These are phyloP conservation scores for Mortierella sp. DNA, from an alignment of 371 early-diverging fungal species.

Conservation along the genomic window DNA sequence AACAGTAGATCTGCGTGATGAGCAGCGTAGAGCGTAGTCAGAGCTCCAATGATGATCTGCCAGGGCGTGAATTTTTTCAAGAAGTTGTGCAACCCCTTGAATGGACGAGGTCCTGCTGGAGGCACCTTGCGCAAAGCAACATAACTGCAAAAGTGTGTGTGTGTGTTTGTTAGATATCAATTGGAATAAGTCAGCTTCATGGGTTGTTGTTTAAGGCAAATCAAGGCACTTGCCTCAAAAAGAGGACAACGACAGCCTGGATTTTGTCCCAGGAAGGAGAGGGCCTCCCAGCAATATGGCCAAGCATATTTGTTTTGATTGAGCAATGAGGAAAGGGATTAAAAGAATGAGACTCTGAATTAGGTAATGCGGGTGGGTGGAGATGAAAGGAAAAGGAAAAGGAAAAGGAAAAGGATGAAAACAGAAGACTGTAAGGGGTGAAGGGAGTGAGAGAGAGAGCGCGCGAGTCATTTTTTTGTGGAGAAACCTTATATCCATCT, in stretches of 20 bases:
- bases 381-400: not conserved
- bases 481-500: not conserved
- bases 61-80: constrained; percentile 76
- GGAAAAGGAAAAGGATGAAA: not conserved
- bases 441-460: constrained; percentile 11
- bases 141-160: constrained; percentile 25
- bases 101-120: constrained; percentile 28
- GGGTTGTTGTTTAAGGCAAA: not conserved
- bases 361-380: not conserved
- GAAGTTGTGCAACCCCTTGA: constrained; percentile 36
- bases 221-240: constrained; percentile 65
- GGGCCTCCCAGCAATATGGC: constrained; percentile 93
- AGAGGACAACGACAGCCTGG: constrained; percentile 77
- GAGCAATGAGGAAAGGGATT: constrained; percentile 7
- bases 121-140: constrained; percentile 46
- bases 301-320: constrained; percentile 72
- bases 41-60: constrained; percentile 82
- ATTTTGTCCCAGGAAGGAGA: constrained; percentile 90
- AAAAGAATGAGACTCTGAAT: not conserved
- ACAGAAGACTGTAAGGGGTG: not conserved
- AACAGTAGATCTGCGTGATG: constrained; percentile 64
- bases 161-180: not conserved
- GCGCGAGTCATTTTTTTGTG: not conserved
- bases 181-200: not conserved
- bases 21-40: constrained; percentile 72